phyloP scores from a whole-genome alignment of 148 eudicot species.

The Persicaria maculosa region DNA sequence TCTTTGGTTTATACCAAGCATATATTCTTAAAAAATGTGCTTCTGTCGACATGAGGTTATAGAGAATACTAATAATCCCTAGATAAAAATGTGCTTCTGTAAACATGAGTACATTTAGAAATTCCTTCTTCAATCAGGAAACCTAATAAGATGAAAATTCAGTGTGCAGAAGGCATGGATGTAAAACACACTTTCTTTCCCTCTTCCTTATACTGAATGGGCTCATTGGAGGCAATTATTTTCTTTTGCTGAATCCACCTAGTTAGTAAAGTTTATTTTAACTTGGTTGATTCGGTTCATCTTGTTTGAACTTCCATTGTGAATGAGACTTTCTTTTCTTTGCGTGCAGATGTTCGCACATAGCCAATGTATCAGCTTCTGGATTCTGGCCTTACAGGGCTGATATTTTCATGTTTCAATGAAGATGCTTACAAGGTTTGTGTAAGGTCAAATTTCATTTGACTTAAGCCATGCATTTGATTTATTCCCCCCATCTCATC shows the following conservation, averaged over 20 bases:
- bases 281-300: not conserved
- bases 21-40: not conserved
- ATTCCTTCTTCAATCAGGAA: too few relatives aligned
- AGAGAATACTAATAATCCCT: too few relatives aligned
- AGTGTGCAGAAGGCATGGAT: not conserved
- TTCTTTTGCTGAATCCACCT: not conserved
- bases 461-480: not conserved
- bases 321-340: constrained; percentile 10
- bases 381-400: constrained; percentile 93
- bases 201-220: not conserved
- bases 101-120: not conserved
- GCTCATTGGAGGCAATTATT: not conserved
- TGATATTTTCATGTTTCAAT: constrained; percentile 97
- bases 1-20: not conserved
- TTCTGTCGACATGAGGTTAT: too few relatives aligned
- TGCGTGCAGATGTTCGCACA: constrained; percentile 92
- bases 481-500: not conserved
- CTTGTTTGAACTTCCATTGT: not conserved
- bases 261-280: not conserved
- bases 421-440: constrained; percentile 92
- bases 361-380: constrained; percentile 99
- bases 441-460: constrained; percentile 12
- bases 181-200: not conserved
- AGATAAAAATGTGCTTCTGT: not conserved
- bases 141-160: not conserved